Percentiles rank a stretch among this genome's conserved stretches.
Evolutionary conservation across 495 filamentous ascomycete species (phyloP).

Genomic region (Hypoxylon perforatum): DNA sequence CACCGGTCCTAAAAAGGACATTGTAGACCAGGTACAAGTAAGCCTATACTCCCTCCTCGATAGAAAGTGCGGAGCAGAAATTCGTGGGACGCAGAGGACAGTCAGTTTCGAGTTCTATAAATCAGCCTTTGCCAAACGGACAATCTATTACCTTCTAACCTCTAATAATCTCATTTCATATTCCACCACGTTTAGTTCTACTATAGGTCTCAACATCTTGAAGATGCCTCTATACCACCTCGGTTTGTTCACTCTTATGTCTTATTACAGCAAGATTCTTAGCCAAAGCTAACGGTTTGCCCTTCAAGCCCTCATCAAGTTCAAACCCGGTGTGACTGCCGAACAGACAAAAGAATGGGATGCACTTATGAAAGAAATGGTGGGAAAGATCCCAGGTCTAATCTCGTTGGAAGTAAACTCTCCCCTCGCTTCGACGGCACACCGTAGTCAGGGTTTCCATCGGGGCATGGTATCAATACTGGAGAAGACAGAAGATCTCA

Average conservation of each 20-base stretch:
- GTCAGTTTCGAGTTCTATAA: too few relatives aligned
- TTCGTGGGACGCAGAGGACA: too few relatives aligned
- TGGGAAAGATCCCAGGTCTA: conserved; percentile 7
- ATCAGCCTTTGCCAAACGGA: too few relatives aligned
- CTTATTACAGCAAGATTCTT: not conserved
- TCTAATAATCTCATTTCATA: too few relatives aligned
- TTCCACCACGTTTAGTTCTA: too few relatives aligned
- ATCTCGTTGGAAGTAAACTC: conserved; percentile 8
- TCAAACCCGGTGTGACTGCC: not conserved
- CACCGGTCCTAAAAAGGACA: too few relatives aligned
- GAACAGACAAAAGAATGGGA: not conserved
- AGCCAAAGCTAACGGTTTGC: not conserved
- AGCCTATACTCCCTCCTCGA: too few relatives aligned
- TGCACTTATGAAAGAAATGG: not conserved
- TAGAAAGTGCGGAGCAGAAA: too few relatives aligned
- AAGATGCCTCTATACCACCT: not conserved
- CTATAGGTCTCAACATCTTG: too few relatives aligned
- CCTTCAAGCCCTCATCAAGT: not conserved
- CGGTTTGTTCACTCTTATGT: not conserved
- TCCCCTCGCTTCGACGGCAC: conserved; percentile 5
- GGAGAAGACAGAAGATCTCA: conserved; percentile 14
- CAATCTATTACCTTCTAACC: too few relatives aligned
- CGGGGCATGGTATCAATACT: conserved; percentile 16
- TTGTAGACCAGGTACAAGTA: too few relatives aligned
- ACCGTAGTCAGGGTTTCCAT: conserved; percentile 9